These are phyloP conservation scores for Mycena sanguinolenta DNA, from an alignment of 768 basidiomycete genomes.

Conservation along the genomic window DNA sequence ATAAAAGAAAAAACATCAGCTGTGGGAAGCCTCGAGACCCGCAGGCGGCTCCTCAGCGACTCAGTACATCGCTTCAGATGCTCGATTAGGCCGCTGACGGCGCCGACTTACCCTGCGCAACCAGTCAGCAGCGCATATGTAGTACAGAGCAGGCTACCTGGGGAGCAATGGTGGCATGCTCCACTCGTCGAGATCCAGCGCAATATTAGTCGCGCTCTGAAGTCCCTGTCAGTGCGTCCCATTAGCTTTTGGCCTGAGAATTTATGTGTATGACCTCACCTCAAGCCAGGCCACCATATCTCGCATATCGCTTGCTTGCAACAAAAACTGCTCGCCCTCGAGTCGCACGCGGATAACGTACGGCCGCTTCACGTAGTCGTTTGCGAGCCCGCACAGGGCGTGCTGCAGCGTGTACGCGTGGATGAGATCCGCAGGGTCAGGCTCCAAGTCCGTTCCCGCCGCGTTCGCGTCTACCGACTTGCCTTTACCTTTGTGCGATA, in stretches of 20 bases:
- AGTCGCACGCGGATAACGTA: slow-evolving; percentile 93
- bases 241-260: slow-evolving; percentile 15
- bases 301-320: slow-evolving; percentile 88
- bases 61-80: not conserved
- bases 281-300: slow-evolving; percentile 97
- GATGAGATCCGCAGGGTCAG: slow-evolving; percentile 67
- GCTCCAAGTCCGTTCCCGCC: slow-evolving; percentile 50
- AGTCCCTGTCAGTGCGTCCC: slow-evolving; percentile 65
- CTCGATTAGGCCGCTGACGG: slow-evolving; percentile 14
- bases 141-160: slow-evolving; percentile 60
- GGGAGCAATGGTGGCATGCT: slow-evolving; percentile 93
- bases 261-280: slow-evolving; percentile 57
- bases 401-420: slow-evolving; percentile 85
- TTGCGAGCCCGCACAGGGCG: slow-evolving; percentile 94
- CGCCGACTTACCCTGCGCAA: slow-evolving; percentile 30
- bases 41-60: slow-evolving; percentile 3
- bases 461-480: slow-evolving; percentile 26
- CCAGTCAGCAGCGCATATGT: slow-evolving; percentile 16
- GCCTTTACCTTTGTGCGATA: slow-evolving; percentile 25
- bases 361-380: slow-evolving; percentile 93
- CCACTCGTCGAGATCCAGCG: slow-evolving; percentile 92
- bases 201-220: slow-evolving; percentile 92
- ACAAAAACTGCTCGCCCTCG: slow-evolving; percentile 96
- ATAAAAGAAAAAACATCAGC: not conserved
- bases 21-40: not conserved